Base-by-base conservation (phyloP, 306 rosid genomes). In the Cucumis melo region DNA sequence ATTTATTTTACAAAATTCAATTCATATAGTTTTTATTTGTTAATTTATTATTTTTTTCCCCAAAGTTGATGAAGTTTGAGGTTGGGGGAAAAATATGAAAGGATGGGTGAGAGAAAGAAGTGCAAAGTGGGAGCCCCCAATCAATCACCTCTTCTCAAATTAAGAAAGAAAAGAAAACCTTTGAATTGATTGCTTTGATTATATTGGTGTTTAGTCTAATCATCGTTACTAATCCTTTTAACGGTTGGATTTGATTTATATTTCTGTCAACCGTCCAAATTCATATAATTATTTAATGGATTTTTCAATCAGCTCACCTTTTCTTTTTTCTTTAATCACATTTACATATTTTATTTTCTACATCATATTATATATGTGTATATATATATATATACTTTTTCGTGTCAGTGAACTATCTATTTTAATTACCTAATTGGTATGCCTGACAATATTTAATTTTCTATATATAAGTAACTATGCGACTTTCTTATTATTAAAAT, bases 181-280 rank as follows among this genome's bases (percentile, higher is more conserved):
- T 36, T 5, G 6, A 63, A 10, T 60, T 60, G 66, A 38, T 65
- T 65, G 72, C 72, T 65, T 38, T 66, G 29, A 38, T 66, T 66
- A 66, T 66, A 66, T 19, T 66, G 53, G 73, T 39, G 73, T 39
- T 66, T 39, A 17, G 53, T 66, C 53, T 66, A 66, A 66, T 66
- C 70, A 39, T 39, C 53, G 8, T 19, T 8, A 1, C 17, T 65
- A 16, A 65, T 7, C 2, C 0, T 29, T 64, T 61, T 38, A 65
- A 66, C 73, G 73, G 53, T 66, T 29, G 53, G 73, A 66, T 66
- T 66, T 66, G 73, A 66, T 66, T 66, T 32, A 64, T 36, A 2
- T 61, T 29, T 61, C 67, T 29, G 11, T 61, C n/a, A 32, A 56
- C 61, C 14, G 6, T 1, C 27, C 14, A 10, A 44, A 56, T 56